Base-by-base conservation (phyloP, 2,329 filamentous ascomycete genomes). In the Penicillium crustosum region DNA sequence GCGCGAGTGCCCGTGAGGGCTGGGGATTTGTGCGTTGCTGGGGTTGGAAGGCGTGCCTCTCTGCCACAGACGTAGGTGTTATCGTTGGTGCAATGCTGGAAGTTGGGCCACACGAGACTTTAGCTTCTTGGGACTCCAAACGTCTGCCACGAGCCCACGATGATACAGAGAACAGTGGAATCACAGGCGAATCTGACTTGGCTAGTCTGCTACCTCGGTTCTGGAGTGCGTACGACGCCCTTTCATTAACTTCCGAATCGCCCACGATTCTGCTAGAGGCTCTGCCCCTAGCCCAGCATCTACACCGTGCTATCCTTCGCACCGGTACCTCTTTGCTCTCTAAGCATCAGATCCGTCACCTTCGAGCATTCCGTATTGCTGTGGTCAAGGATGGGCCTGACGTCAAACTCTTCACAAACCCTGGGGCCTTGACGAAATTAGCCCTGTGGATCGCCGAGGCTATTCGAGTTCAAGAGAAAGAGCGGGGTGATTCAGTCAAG, bases 11-110 rank as follows among this genome's bases (percentile, higher is more conserved):
- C 19, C 93, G 93, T 70, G 92, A 96, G 73, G 93, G 92, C 12
- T 97, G 93, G 93, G 93, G 94, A 0, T 99, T 97, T 70, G 93
- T 97, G 19, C 85, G 93, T 58, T 96, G 91, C 71, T 99, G 94
- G 94, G 94, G 94, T 12, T 99, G 93, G 93, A 89, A 93, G 72
- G 93, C 93, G 0, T 97, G 93, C 49, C 81, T 97, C 27, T 95
- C 90, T 61, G 94, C 94, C 6, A 90, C 93, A 49, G 94, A 99
- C 72, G 91, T 97, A 0, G 91, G 91, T n/a, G 90, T 96, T 17
- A 87, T 97, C 31, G 84, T 97, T 21, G 92, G 92, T 52, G 92
- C 93, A 17, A 88, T 99, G 48, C 84, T 99, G 1, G 94, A 99
- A 77, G 92, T 97, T 29, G 93, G 94, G 12, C 72, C 73, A 4